These are phyloP conservation scores for Margaritispora aquatica DNA, from an alignment of 495 filamentous ascomycete genomes.

Conservation along the genomic window DNA sequence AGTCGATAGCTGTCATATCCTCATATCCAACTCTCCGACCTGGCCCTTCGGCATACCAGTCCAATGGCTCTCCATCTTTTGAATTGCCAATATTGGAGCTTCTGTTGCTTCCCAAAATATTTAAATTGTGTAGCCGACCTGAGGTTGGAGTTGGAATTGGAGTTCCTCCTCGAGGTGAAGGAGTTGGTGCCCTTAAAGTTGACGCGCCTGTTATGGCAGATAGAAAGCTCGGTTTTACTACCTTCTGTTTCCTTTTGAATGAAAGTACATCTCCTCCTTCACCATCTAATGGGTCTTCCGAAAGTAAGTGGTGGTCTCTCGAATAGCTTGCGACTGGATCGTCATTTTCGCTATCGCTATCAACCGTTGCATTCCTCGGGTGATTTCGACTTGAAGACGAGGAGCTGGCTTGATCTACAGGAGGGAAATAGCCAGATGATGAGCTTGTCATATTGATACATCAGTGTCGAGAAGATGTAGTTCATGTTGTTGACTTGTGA, in stretches of 20 bases:
- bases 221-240: constrained; percentile 20
- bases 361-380: constrained; percentile 20
- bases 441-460: constrained; percentile 25
- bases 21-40: constrained; percentile 92
- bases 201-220: constrained; percentile 14
- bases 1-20: constrained; percentile 96
- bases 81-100: constrained; percentile 12
- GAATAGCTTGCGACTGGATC: constrained; percentile 37
- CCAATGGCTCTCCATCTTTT: constrained; percentile 62
- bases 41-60: constrained; percentile 90
- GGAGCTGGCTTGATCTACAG: constrained; percentile 11
- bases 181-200: constrained; percentile 8
- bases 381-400: constrained; percentile 25
- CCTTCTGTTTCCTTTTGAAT: constrained; percentile 81
- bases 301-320: constrained; percentile 30
- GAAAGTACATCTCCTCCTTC: constrained; percentile 53
- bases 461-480: background rate
- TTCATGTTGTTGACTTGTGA: background rate
- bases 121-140: constrained; percentile 6
- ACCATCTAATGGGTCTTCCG: constrained; percentile 45
- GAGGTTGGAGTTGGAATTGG: constrained; percentile 4
- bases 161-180: constrained; percentile 16
- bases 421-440: constrained; percentile 16
- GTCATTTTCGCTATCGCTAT: constrained; percentile 35
- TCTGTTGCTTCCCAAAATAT: constrained; percentile 1